Evolutionary conservation across 2,329 filamentous ascomycete species (phyloP).

Genomic region (Xylariales sp.): DNA sequence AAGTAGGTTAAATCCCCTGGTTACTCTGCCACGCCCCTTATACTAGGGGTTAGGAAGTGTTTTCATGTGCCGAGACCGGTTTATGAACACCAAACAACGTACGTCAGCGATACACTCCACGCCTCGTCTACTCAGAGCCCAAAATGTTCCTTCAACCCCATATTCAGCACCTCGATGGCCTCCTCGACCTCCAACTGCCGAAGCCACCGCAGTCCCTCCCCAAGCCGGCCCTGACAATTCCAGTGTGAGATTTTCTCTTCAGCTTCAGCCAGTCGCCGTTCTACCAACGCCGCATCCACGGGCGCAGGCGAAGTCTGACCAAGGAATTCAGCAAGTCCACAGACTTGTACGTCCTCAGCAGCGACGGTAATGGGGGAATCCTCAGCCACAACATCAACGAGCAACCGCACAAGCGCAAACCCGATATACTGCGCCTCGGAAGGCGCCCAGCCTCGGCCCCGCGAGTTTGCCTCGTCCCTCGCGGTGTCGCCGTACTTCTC

Average conservation of each 20-base stretch:
- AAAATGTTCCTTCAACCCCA: not conserved
- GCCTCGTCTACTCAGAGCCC: too few species aligned
- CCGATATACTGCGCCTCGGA: not conserved
- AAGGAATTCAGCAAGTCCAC: not conserved
- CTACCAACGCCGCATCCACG: conserved; percentile 1
- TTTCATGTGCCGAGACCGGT: too few species aligned
- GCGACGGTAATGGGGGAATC: not conserved
- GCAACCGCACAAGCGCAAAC: not conserved
- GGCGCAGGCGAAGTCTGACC: not conserved
- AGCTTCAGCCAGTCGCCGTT: not conserved
- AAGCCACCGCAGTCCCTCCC: not conserved
- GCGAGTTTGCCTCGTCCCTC: too few species aligned
- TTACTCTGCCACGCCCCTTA: too few species aligned
- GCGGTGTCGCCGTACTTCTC: too few species aligned
- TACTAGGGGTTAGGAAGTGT: too few species aligned
- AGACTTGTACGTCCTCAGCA: not conserved
- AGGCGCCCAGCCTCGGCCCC: too few species aligned
- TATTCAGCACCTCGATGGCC: not conserved
- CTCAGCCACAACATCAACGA: not conserved
- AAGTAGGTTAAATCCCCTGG: too few species aligned
- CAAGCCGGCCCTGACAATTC: not conserved
- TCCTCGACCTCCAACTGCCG: not conserved
- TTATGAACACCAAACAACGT: too few species aligned
- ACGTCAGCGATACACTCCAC: too few species aligned
- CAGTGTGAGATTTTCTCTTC: not conserved